Evolutionary conservation across 805 yeast genomes (phyloP), one percentile per base, ranked within the genome.

Genomic region (Kodamaea hsintzibuensis): DNA sequence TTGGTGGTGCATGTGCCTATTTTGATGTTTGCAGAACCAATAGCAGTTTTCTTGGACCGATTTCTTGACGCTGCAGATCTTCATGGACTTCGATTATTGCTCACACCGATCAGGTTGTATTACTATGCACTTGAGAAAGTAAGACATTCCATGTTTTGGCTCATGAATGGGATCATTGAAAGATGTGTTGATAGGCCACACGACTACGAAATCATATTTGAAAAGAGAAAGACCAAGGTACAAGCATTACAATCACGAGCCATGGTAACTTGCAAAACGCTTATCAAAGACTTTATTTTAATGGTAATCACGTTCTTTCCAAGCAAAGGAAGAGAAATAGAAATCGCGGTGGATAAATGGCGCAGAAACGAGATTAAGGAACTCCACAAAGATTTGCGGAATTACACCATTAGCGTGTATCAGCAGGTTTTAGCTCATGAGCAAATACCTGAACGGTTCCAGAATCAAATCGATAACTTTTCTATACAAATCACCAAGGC

Each of bases 251-350:
- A 43, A 19, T 18, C 37, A 12, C 44, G 25, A 9, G 44, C 25
- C 25, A 14, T 10, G 4, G 17, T 22, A 4, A 17, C 25, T 16
- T 43, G 47, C 47, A 43, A 25, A 22, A 13, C 40, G 8, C 49
- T 48, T 9, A 17, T 48, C 51, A 48, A 48, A 16, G 51, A 48
- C 40, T 40, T 18, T 8, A 12, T 48, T 9, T 25, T 48, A n/a
- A 22, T 39, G 38, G 2, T 48, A 10, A 16, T 48, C 12, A 40
- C 40, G 9, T 16, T 48, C 22, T 2, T 39, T 9, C 51, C 51
- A 5, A 17, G 38, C 17, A 25, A 40, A 6, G 22, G 19, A 6
- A 48, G 2, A 4, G 2, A 10, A 6, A 7, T 48, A 8, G 46
- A 48, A 16, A 12, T 5, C 14, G 45, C 22, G 46, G 14, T 38